These are phyloP conservation scores for Sclerotinia spermophila DNA, from an alignment of 2,329 filamentous ascomycete genomes.

Conservation along the genomic window DNA sequence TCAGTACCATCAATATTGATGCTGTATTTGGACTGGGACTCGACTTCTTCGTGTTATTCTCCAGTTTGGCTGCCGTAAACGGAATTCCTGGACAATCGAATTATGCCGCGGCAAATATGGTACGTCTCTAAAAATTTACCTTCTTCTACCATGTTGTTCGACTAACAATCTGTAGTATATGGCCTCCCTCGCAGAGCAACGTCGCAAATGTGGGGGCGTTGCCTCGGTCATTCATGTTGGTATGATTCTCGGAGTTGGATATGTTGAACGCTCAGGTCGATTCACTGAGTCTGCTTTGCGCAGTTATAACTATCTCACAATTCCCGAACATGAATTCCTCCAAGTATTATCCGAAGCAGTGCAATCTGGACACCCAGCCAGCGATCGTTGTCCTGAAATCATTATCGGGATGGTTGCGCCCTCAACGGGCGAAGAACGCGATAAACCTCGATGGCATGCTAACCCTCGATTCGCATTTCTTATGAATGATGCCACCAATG, in stretches of 20 bases:
- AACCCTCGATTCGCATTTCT: constrained; percentile 10
- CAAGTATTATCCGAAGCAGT: constrained; percentile 44
- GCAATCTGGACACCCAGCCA: constrained; percentile 31
- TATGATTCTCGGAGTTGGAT: constrained; percentile 44
- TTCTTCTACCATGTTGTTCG: neutral
- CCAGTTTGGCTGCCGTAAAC: constrained; percentile 37
- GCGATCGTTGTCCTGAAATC: constrained; percentile 1
- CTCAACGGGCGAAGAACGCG: neutral
- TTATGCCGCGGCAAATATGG: constrained; percentile 43
- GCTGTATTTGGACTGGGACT: constrained; percentile 35
- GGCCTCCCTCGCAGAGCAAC: constrained; percentile 41
- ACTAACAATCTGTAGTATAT: constrained; percentile 37
- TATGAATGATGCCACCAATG: neutral
- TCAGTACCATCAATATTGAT: constrained; percentile 37
- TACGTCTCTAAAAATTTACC: neutral
- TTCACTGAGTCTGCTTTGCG: neutral
- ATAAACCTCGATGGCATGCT: constrained; percentile 3
- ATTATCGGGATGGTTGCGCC: constrained; percentile 13
- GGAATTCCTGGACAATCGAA: constrained; percentile 39
- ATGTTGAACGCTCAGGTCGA: constrained; percentile 27
- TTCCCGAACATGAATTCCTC: constrained; percentile 42
- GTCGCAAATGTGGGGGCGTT: constrained; percentile 41
- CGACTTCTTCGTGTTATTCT: constrained; percentile 45
- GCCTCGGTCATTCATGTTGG: constrained; percentile 52
- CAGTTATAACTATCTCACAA: constrained; percentile 14